Base-by-base conservation (phyloP, 2,329 filamentous ascomycete genomes). In the Pyrenochaeta sp. region DNA sequence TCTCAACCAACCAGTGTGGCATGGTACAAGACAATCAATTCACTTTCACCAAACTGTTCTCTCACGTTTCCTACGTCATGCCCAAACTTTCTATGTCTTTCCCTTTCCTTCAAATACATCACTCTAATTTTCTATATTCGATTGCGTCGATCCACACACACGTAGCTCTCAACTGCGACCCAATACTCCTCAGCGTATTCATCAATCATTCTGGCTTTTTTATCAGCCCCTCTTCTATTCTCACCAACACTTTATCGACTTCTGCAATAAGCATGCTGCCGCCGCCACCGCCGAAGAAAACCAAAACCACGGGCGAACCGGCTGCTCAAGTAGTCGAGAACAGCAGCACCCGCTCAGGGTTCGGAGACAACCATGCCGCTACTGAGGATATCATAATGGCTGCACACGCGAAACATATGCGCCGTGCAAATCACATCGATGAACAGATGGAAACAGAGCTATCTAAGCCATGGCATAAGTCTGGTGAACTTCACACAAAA, bases 291-390 rank as follows among this genome's bases (percentile, higher is more conserved):
- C 30, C 47, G 1, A 37, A 44, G 10, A 53, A 37, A 8, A 46
- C 37, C 4, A 27, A 10, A 10, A 39, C 15, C 10, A 9, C 10
- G 27, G 22, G 24, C 8, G 1, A 6, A 3, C 7, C 48, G 7
- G 12, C 24, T 42, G 7, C 45, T 10, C 48, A 50, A 42, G 34
- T 28, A 3, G 19, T 54, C 40, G 28, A 50, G 6, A 58, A 50
- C 25, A 37, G 15, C 25, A 22, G 30, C 3, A 48, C 53, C 6
- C 62, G 65, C n/a, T 65, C 62, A 2, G 52, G 10, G 1, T 68
- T 59, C 30, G 69, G 68, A 25, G 65, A 70, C 34, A 54, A 48
- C n/a, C 65, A 56, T 25, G 63, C 66, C 5, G 42, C 56, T 6
- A 62, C 53, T 3, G 61, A 71, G 49, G 37, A 61, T 19, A 19